Base-by-base conservation (phyloP, 2,329 filamentous ascomycete genomes). In the Dactylonectria macrodidyma region DNA sequence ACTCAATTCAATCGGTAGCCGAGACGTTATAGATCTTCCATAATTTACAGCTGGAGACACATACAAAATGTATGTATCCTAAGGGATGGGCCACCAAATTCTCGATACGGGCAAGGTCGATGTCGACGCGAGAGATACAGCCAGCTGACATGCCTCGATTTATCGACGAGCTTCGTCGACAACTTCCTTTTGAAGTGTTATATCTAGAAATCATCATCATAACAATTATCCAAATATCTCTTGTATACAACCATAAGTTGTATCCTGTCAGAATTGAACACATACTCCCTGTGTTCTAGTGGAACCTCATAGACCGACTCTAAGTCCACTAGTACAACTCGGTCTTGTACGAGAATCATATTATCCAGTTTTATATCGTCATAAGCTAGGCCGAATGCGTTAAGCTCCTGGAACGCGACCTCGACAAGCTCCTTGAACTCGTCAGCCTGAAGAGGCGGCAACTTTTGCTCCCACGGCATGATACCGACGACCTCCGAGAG, bases 401-500 rank as follows among this genome's bases (percentile, higher is more conserved):
- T 22, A 6, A 69, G 47, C 24, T 48, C 38, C 9, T 24, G 3
- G 26, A 41, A 60, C 3, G 51, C 44, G 2, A 5, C 24, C n/a
- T 51, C 58, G 4, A 60, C 26, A 12, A 24, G 24, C 11, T 26
- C 19, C 24, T 47, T 8, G n/a, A 60, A 60, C 19, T 51, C 47
- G 8, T 26, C 11, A 41, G 33, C 30, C 16, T 51, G 24, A 11
- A 60, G 5, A 10, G 30, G 30, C 24, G 30, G 46, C 8, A 51
- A 12, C 22, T 66, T 41, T 14, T 58, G 55, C 7, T 69, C 46
- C 9, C 47, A 59, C 22, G 61, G 65, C 5, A 46, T 10, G 26
- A 67, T 47, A 8, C 67, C 65, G 14, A 38, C 61, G 11, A 71
- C 60, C 7, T 68, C 59, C 6, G 59, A 69, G 2, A 71, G 67